A percentile compares a stretch with the other conserved stretches of the same genome.
phyloP scores from a whole-genome alignment of 768 basidiomycete species.

The Clitopilus passeckerianus region DNA sequence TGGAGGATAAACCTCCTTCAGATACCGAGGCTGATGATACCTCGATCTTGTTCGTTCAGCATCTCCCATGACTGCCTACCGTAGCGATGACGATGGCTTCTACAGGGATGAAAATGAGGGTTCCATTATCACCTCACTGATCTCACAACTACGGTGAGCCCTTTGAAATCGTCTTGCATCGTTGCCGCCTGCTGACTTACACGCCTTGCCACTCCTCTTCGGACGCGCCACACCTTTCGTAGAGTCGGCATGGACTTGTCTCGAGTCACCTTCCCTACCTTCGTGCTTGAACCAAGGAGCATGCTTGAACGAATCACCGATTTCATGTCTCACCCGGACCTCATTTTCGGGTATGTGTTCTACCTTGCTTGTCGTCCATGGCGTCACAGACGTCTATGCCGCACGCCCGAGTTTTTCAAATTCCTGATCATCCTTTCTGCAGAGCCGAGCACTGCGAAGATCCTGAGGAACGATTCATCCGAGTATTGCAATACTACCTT shows the following conservation, averaged over 20 bases:
- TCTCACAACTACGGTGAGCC: constrained; percentile 79
- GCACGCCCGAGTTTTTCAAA: constrained; percentile 1
- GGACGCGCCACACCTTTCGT: not conserved
- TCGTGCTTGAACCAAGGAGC: constrained; percentile 94
- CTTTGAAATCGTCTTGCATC: not conserved
- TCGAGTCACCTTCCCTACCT: constrained; percentile 90
- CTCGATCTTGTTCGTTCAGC: constrained; percentile 69
- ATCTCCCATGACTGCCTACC: constrained; percentile 19
- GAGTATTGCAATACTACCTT: constrained; percentile 90
- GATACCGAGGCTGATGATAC: constrained; percentile 89
- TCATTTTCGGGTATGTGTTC: constrained; percentile 81
- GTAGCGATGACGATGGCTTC: constrained; percentile 26
- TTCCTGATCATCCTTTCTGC: constrained; percentile 2
- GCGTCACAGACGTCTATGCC: not conserved
- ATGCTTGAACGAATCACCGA: constrained; percentile 99
- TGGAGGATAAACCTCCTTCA: constrained; percentile 67
- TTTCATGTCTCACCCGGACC: constrained; percentile 98
- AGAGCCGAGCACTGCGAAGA: constrained; percentile 80
- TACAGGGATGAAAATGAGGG: constrained; percentile 89
- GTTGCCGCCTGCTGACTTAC: not conserved
- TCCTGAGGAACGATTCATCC: constrained; percentile 87
- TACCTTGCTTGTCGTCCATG: not conserved
- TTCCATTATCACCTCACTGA: constrained; percentile 80
- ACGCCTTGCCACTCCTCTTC: not conserved
- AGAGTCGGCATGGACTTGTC: constrained; percentile 97